These are phyloP conservation scores for Suhomyces maxii DNA, from an alignment of 1,139 yeast species.

Conservation along the genomic window DNA sequence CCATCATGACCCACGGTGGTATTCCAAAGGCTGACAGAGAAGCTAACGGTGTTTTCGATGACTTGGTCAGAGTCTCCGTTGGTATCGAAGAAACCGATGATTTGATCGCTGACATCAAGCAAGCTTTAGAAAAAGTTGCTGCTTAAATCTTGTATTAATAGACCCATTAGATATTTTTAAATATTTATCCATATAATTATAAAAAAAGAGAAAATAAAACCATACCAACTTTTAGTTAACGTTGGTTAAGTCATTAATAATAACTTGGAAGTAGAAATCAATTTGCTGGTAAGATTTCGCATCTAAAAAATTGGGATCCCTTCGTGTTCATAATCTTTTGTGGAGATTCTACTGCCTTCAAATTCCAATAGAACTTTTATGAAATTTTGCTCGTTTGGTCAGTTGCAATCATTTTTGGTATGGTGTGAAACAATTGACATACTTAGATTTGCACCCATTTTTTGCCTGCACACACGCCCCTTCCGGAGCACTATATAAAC, in stretches of 20 bases:
- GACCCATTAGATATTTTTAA: not conserved
- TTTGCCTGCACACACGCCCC: not conserved
- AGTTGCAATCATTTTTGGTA: no score
- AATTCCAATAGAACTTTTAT: not conserved
- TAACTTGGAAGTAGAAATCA: no score
- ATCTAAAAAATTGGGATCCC: no score
- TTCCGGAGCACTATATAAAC: not conserved
- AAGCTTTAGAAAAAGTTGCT: constrained; percentile 53
- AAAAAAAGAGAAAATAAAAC: not conserved
- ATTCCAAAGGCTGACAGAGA: constrained; percentile 81
- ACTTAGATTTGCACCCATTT: not conserved
- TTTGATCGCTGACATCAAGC: constrained; percentile 68
- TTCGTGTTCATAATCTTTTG: no score
- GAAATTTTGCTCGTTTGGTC: no score
- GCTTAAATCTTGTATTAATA: constrained; percentile 6
- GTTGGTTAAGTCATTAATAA: no score
- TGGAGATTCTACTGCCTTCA: no score
- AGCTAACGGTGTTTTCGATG: constrained; percentile 78
- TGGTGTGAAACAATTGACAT: no score
- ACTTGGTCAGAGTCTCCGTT: constrained; percentile 77
- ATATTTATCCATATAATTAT: not conserved
- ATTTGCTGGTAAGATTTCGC: no score
- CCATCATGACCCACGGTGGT: constrained; percentile 92
- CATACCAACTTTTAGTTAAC: not conserved
- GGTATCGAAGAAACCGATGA: constrained; percentile 88